phyloP scores from a whole-genome alignment of 306 rosid species.

The Fragaria vesca region DNA sequence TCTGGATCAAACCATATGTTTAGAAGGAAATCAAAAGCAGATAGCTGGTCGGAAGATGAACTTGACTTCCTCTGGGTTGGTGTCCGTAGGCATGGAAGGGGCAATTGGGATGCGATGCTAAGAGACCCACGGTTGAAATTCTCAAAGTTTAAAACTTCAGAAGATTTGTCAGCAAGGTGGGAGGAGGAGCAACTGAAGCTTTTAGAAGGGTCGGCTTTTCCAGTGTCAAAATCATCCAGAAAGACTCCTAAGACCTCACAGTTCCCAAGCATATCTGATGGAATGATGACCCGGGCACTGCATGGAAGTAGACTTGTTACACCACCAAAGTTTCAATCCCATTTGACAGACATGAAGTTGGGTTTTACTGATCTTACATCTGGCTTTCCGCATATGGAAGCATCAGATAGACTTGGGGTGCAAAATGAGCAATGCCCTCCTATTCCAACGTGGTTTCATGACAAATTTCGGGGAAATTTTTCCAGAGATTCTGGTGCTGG shows the following conservation, averaged over 20 bases:
- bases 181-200: conserved; percentile 91
- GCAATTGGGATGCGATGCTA: conserved; percentile 90
- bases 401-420: conserved; percentile 52
- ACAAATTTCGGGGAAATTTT: conserved; percentile 46
- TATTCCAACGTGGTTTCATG: conserved; percentile 64
- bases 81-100: conserved; percentile 96
- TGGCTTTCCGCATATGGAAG: conserved; percentile 50
- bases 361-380: conserved; percentile 74
- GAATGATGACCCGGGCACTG: conserved; percentile 96
- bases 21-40: conserved; percentile 66
- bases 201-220: conserved; percentile 68
- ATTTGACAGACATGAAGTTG: conserved; percentile 92
- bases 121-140: conserved; percentile 85
- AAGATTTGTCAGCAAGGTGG: conserved; percentile 83
- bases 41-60: conserved; percentile 96
- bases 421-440: conserved; percentile 60
- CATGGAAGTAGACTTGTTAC: conserved; percentile 81
- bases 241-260: conserved; percentile 58
- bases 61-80: conserved; percentile 98
- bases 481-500: conserved; percentile 69
- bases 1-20: conserved; percentile 51
- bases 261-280: conserved; percentile 87
- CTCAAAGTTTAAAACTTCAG: conserved; percentile 68
- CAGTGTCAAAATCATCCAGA: conserved; percentile 54
- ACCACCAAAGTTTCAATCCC: conserved; percentile 76